These are phyloP conservation scores for Elongisporangium prolatum DNA, from an alignment of 352 stramenopile species.

Conservation along the genomic window DNA sequence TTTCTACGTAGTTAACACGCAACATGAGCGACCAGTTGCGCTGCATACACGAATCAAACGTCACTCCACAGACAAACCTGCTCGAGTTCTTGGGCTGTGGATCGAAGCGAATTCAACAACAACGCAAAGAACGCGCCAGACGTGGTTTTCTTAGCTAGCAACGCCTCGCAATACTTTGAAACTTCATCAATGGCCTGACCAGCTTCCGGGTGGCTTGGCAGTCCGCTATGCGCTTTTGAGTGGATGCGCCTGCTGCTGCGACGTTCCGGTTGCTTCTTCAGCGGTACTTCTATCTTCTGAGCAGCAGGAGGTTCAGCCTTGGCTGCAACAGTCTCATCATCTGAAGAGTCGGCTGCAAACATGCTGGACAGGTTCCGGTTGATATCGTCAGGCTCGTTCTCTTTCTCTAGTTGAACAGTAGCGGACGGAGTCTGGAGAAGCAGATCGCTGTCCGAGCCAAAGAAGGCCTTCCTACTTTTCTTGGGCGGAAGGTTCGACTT, in stretches of 20 bases:
- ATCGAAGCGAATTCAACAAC: constrained; percentile 28
- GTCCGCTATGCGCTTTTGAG: not conserved
- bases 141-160: constrained; percentile 34
- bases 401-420: not conserved
- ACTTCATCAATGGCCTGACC: constrained; percentile 12
- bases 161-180: constrained; percentile 22
- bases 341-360: constrained; percentile 3
- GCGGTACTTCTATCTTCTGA: constrained; percentile 8
- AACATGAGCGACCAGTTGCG: not conserved
- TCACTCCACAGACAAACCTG: constrained; percentile 3
- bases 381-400: constrained; percentile 10
- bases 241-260: not conserved
- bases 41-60: not conserved
- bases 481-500: constrained; percentile 35
- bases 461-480: constrained; percentile 1
- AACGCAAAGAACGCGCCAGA: constrained; percentile 39
- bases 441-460: not conserved
- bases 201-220: not conserved
- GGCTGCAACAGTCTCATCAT: constrained; percentile 1
- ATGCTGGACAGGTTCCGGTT: constrained; percentile 6
- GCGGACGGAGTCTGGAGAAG: constrained; percentile 10
- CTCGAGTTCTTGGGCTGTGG: constrained; percentile 5
- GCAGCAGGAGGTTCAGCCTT: not conserved
- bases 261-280: constrained; percentile 5
- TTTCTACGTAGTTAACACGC: not conserved